Evolutionary conservation across 2,329 filamentous ascomycete genomes (phyloP).

Genomic region (Curvularia hawaiiensis): DNA sequence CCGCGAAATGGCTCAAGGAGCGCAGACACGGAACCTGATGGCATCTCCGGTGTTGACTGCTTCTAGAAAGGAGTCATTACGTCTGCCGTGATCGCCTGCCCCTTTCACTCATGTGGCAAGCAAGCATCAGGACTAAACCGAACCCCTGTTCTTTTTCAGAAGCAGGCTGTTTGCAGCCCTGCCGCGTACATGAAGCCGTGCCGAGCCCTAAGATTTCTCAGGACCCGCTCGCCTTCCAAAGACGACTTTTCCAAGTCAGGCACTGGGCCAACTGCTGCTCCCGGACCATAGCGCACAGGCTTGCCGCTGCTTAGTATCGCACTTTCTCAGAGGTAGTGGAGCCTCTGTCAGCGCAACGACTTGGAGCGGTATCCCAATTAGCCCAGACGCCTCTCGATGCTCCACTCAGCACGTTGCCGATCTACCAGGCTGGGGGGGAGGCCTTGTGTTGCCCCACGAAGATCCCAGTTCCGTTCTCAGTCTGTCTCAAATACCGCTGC

Average conservation of each 20-base stretch:
- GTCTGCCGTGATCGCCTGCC: conserved; percentile 2
- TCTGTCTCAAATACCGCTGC: conserved; percentile 15
- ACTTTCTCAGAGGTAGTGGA: not conserved
- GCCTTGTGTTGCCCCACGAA: conserved; percentile 13
- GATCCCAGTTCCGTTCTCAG: conserved; percentile 12
- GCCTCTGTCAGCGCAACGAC: not conserved
- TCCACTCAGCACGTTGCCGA: conserved; percentile 18
- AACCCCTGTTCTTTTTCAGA: conserved; percentile 1
- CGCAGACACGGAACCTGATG: conserved; percentile 10
- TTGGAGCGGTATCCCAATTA: not conserved
- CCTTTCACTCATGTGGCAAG: conserved; percentile 8
- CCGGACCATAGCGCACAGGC: not conserved
- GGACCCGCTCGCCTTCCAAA: not conserved
- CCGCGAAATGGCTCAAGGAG: conserved; percentile 6
- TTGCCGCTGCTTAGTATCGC: not conserved
- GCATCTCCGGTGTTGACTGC: not conserved
- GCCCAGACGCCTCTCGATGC: conserved; percentile 1
- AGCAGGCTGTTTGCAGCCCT: not conserved
- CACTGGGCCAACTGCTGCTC: not conserved
- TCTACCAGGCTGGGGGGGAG: conserved; percentile 6
- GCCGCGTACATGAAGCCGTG: conserved; percentile 10
- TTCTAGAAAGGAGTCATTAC: not conserved
- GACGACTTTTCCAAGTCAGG: conserved; percentile 5
- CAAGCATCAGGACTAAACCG: not conserved
- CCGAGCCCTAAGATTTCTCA: not conserved